Conservation (phyloP, 306 rosid genomes). For the Glycine tomentella region DNA sequence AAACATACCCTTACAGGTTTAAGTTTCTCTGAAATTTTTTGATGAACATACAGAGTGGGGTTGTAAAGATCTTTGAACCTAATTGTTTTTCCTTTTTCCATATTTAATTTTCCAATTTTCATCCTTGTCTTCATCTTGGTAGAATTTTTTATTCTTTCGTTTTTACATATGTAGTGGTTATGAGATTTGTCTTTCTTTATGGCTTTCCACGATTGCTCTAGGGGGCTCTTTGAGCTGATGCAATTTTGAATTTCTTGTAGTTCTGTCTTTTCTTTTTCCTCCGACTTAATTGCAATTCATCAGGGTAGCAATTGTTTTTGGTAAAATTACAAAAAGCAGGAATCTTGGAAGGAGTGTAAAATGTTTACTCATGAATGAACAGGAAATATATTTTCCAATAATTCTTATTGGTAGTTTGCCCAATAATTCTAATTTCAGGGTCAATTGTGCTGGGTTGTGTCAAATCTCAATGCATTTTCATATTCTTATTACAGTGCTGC, state of each 20-base stretch:
- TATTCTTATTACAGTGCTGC: constrained; percentile 10
- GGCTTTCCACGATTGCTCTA: not conserved
- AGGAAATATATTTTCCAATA: constrained; percentile 22
- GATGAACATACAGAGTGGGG: too few relatives aligned
- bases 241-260: constrained; percentile 13
- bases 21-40: too few relatives aligned
- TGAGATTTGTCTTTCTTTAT: not conserved
- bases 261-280: constrained; percentile 20
- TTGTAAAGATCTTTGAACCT: too few relatives aligned
- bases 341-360: not conserved
- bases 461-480: constrained; percentile 8
- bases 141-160: not conserved
- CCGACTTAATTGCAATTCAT: not conserved
- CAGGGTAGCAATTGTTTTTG: not conserved
- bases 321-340: not conserved
- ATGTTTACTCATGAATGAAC: constrained; percentile 25
- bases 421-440: constrained; percentile 4
- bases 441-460: constrained; percentile 21
- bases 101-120: too few relatives aligned
- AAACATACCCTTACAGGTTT: not conserved
- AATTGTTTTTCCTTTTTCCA: too few relatives aligned
- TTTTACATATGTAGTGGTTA: too few relatives aligned
- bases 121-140: not conserved
- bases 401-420: constrained; percentile 4
- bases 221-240: not conserved